Base-by-base conservation (phyloP, 2,329 filamentous ascomycete species). In the Monosporascus sp. region DNA sequence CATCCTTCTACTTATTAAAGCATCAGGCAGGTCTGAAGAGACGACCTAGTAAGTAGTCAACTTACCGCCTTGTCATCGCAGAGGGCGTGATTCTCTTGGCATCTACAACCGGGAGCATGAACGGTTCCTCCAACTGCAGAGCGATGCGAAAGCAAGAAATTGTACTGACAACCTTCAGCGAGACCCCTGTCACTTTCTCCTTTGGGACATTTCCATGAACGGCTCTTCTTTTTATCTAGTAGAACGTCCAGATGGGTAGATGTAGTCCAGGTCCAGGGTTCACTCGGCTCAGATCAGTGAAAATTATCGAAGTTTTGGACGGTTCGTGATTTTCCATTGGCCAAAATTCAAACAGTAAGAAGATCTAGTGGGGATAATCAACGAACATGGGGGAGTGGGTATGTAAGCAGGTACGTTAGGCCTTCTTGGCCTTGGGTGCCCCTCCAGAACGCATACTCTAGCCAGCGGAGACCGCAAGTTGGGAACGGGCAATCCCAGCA, bases 271-370 rank as follows among this genome's bases (percentile, higher is more conserved):
- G 38, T 20, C 38, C 38, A 18, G 38, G 18, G 38, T 7, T 41
- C 38, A 18, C 38, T 31, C 28, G 28, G 9, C 28, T 31, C 9
- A 31, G 20, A 20, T 43, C 40, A 26, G 26, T 24, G 24, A 6
- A 45, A 28, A 49, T 20, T 37, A 48, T 46, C 35, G 54, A 55
- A 58, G 63, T 61, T 59, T 52, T 9, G 14, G 9, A 15, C 1
- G 43, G n/a, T 15, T 46, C 43, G 48, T 20, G 60, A 55, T 60
- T 60, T 64, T 58, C 60, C 51, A 73, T 73, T 74, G 70, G 72
- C 53, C 55, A 50, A 55, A 63, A 70, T 63, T 65, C 51, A 26
- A 28, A 59, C 58, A 66, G 63, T 62, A 58, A 56, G 41, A 63
- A 58, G 56, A 41, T 57, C 55, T 53, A 54, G 51, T 52, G 52